Evolutionary conservation across 305 asterid species (phyloP).

Genomic region (Solanum hybrid): DNA sequence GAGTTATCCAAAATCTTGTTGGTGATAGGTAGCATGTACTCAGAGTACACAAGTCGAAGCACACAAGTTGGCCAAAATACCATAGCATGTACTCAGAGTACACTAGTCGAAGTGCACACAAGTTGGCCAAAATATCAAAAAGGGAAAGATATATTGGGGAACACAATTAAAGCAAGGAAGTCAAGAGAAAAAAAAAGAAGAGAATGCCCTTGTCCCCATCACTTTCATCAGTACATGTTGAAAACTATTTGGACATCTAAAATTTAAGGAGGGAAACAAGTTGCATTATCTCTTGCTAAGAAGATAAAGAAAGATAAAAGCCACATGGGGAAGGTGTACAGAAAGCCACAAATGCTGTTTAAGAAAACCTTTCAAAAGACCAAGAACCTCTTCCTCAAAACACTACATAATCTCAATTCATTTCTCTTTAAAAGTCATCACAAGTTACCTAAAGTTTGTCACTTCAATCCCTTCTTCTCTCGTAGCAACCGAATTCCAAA

Average conservation of each 20-base stretch:
- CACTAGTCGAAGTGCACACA: neutral
- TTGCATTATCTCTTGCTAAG: constrained; percentile 9
- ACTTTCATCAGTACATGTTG: neutral
- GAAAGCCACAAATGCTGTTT: constrained; percentile 31
- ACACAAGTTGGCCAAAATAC: neutral
- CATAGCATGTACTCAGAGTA: neutral
- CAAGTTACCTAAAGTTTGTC: constrained; percentile 31
- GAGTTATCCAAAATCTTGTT: neutral
- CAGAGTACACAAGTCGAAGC: too few relatives aligned
- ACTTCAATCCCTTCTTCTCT: constrained; percentile 20
- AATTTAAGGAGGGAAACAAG: neutral
- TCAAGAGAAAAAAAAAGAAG: neutral
- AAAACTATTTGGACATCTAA: neutral
- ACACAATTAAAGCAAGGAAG: neutral
- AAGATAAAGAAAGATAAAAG: constrained; percentile 6
- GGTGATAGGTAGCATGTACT: neutral
- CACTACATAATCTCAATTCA: constrained; percentile 36
- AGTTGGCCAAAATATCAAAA: neutral
- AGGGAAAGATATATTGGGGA: neutral
- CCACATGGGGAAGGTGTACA: constrained; percentile 19
- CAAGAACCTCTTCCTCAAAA: constrained; percentile 26
- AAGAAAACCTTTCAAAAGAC: constrained; percentile 36
- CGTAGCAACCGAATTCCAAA: constrained; percentile 19
- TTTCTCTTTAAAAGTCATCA: constrained; percentile 25
- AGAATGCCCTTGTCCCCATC: neutral